Evolutionary conservation across 2,329 filamentous ascomycete genomes (phyloP), one percentile per base, ranked within the genome.

Genomic region (Rhinocladiella similis): DNA sequence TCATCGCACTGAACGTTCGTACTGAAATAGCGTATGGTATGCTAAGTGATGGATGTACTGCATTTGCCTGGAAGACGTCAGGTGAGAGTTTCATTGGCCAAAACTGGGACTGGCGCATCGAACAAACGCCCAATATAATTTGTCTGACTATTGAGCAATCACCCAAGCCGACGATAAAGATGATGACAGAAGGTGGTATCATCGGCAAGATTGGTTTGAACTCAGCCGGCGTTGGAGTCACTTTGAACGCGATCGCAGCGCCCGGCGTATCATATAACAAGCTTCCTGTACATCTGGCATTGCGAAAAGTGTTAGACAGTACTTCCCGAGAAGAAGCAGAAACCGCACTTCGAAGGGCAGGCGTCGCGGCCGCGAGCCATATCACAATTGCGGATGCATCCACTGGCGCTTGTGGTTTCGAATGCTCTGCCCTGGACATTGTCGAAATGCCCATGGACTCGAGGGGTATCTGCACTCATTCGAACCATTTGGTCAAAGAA

Each of bases 171-270:
- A 72, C 69, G 1, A 80, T 83, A 62, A 68, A 78, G 41, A 82
- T 82, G 73, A 73, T 83, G 53, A 83, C 80, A 2, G 81, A 84
- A 65, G 81, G 78, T 1, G 81, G 81, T 5, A 74, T 83, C 14
- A 79, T 83, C 49, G 81, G 80, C 14, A 84, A 84, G 64, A 83
- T 85, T 42, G 82, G 83, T 1, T 68, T 84, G 56, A 84, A 84
- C 63, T 73, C 69, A 43, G 61, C 66, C 1, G 80, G 81, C 3
- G 80, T 85, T 0, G 82, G 80, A 1, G 79, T 81, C 0, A 77
- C 77, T 22, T 71, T 84, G 46, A 85, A 85, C 64, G 82, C 82
- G 2, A 80, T 84, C 58, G 72, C 73, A 61, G 78, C 77, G 1
- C 69, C 72, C 33, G 81, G 82, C 1, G 73, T 82, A 43, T 72